phyloP scores from a whole-genome alignment of 345 rosid genomes.

The Eucalyptus curtisii region DNA sequence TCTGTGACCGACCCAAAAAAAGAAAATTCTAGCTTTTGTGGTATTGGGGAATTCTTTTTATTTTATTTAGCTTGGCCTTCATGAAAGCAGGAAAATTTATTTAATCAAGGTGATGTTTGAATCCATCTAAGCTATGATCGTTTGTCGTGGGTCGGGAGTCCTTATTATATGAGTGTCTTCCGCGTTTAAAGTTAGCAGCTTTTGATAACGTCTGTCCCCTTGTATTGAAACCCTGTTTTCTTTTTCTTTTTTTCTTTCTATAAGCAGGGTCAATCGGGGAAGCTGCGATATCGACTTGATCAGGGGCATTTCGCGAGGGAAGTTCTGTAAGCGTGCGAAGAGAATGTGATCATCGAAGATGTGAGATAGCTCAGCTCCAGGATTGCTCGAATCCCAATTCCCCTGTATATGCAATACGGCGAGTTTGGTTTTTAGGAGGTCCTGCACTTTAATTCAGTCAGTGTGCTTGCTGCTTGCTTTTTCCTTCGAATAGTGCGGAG shows the following conservation, averaged over 20 bases:
- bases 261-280: slow-evolving; percentile 27
- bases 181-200: neutral
- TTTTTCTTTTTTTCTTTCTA: neutral
- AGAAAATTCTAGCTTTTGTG: neutral
- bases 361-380: slow-evolving; percentile 6
- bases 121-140: neutral
- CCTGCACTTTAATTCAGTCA: slow-evolving; percentile 18
- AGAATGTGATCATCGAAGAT: slow-evolving; percentile 13
- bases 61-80: neutral
- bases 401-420: slow-evolving; percentile 23
- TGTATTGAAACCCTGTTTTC: neutral
- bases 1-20: no score
- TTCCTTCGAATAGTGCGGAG: slow-evolving; percentile 15
- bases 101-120: neutral
- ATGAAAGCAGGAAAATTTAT: neutral
- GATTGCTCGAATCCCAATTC: neutral
- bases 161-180: neutral
- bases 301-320: slow-evolving; percentile 2
- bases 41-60: neutral
- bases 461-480: slow-evolving; percentile 33
- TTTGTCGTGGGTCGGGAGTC: neutral
- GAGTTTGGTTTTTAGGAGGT: slow-evolving; percentile 17
- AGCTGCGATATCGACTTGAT: slow-evolving; percentile 11
- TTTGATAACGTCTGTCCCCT: neutral
- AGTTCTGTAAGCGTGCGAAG: neutral